These are phyloP conservation scores for Fusarium verticillioides DNA, from an alignment of 2,329 filamentous ascomycete genomes.

Conservation along the genomic window DNA sequence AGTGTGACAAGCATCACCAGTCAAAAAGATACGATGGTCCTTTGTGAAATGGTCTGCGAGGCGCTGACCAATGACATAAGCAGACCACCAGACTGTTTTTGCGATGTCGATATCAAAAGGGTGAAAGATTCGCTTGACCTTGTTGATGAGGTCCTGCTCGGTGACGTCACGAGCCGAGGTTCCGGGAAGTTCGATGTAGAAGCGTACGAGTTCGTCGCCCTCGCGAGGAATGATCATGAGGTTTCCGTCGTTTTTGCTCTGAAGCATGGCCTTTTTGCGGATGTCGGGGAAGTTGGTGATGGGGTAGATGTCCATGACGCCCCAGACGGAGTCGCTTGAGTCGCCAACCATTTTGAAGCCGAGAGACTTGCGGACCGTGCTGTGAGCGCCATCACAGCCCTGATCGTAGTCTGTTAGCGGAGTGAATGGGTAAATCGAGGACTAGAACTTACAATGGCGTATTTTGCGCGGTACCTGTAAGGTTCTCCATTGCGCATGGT, in stretches of 20 bases:
- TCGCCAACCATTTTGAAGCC: conserved; percentile 44
- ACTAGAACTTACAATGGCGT: conserved; percentile 25
- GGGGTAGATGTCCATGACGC: conserved; percentile 43
- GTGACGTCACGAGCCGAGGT: conserved; percentile 16
- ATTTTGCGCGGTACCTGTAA: conserved; percentile 24
- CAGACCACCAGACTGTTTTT: conserved; percentile 41
- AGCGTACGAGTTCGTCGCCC: conserved; percentile 36
- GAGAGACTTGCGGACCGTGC: conserved; percentile 38
- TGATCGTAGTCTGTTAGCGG: accelerated
- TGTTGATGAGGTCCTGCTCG: conserved; percentile 46
- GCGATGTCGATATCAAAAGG: conserved; percentile 61
- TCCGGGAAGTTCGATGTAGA: conserved; percentile 35
- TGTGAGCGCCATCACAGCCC: conserved; percentile 42
- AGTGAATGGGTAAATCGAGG: accelerated
- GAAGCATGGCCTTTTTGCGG: conserved; percentile 45
- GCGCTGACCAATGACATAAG: conserved; percentile 73
- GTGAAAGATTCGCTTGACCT: conserved; percentile 62
- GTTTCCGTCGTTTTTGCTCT: conserved; percentile 34
- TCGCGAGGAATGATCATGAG: conserved; percentile 46
- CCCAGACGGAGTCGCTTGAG: conserved; percentile 46
- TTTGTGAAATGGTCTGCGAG: conserved; percentile 52
- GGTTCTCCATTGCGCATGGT: neutral
- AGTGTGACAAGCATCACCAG: conserved; percentile 69
- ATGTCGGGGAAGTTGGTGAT: conserved; percentile 46
- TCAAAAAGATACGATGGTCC: conserved; percentile 71